phyloP scores from a whole-genome alignment of 2,329 filamentous ascomycete species.

The Colletotrichum australisinense region DNA sequence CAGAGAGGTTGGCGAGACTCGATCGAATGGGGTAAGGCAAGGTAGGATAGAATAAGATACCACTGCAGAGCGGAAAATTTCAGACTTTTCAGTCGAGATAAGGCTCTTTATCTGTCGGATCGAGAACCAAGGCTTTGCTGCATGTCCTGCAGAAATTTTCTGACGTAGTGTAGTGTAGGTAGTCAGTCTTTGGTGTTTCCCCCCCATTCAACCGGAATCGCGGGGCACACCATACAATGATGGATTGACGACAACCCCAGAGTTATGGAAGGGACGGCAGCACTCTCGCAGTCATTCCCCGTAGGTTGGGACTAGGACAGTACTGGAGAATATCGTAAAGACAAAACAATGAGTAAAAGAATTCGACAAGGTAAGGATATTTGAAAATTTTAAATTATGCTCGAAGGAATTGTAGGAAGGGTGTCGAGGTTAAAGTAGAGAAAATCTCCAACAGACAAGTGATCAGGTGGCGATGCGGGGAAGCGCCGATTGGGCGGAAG shows the following conservation, averaged over 20 bases:
- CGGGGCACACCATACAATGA: neutral
- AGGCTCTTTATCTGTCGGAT: neutral
- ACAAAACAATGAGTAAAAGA: neutral
- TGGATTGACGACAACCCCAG: neutral
- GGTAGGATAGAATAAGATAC: neutral
- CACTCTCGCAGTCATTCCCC: neutral
- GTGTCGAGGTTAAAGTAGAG: neutral
- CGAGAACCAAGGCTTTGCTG: neutral
- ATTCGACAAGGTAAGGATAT: neutral
- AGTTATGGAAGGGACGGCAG: neutral
- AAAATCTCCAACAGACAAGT: neutral
- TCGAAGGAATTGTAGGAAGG: neutral
- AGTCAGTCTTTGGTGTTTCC: neutral
- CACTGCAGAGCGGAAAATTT: neutral
- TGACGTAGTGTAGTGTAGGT: neutral
- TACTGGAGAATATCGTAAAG: neutral
- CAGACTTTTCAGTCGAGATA: neutral
- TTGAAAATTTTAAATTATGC: neutral
- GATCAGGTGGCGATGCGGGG: slow-evolving; percentile 20
- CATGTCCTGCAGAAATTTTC: neutral
- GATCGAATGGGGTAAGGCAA: neutral
- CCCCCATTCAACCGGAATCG: neutral
- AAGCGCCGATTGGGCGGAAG: neutral
- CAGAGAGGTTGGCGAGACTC: neutral
- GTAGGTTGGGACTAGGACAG: neutral